Evolutionary conservation across 495 filamentous ascomycete species (phyloP).

Genomic region (Parmelia sp.): DNA sequence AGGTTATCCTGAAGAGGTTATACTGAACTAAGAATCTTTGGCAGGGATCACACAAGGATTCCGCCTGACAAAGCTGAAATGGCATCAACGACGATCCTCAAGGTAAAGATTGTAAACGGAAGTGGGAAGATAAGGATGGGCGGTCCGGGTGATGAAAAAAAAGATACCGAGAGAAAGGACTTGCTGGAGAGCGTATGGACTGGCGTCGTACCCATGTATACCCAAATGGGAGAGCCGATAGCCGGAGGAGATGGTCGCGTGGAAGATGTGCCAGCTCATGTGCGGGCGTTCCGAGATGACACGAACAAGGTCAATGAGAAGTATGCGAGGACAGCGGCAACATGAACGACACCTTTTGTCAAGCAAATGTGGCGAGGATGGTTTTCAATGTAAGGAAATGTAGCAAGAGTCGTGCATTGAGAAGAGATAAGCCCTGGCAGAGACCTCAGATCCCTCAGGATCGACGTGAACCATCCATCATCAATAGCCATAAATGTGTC

Average conservation of each 20-base stretch:
- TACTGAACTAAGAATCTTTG: not conserved
- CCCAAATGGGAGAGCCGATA: slow-evolving; percentile 64
- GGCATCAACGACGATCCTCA: slow-evolving; percentile 67
- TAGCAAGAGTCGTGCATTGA: no score
- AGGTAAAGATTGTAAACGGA: slow-evolving; percentile 60
- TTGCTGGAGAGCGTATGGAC: slow-evolving; percentile 63
- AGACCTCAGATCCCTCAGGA: no score
- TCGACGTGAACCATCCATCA: no score
- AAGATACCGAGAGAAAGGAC: slow-evolving; percentile 57
- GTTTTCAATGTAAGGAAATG: no score
- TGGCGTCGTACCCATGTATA: slow-evolving; percentile 72
- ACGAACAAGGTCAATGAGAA: slow-evolving; percentile 48
- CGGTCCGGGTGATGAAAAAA: slow-evolving; percentile 61
- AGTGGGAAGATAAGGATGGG: slow-evolving; percentile 75
- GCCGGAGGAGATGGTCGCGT: slow-evolving; percentile 55
- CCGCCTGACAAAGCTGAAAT: slow-evolving; percentile 74
- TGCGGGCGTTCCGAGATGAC: slow-evolving; percentile 50
- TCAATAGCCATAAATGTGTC: no score
- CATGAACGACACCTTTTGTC: slow-evolving; percentile 5
- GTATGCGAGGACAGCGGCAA: slow-evolving; percentile 47
- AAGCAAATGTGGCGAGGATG: not conserved
- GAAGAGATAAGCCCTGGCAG: no score
- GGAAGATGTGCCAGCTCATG: slow-evolving; percentile 54
- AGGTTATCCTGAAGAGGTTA: not conserved
- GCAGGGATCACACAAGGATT: slow-evolving; percentile 51